These are phyloP conservation scores for Dimocarpus longan DNA, from an alignment of 345 rosid species.

Conservation along the genomic window DNA sequence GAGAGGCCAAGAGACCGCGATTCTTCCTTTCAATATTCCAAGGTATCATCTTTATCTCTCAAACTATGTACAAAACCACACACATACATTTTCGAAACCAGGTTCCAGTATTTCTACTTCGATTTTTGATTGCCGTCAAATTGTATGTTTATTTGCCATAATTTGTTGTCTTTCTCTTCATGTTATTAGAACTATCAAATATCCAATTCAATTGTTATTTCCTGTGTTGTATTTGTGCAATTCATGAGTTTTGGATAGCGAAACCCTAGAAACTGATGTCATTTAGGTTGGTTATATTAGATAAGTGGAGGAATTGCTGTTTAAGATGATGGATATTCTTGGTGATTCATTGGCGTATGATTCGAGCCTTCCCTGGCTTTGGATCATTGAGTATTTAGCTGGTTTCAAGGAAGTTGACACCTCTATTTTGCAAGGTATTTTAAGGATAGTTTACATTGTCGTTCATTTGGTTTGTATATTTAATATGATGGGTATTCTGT, in stretches of 20 bases:
- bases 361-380: constrained; percentile 45
- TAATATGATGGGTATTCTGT: not conserved
- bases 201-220: not conserved
- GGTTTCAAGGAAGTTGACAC: constrained; percentile 37
- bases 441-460: not conserved
- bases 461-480: not conserved
- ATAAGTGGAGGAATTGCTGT: not conserved
- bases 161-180: not conserved
- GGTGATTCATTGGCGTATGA: constrained; percentile 20
- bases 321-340: constrained; percentile 7
- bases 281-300: not conserved
- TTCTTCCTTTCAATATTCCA: not conserved
- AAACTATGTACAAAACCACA: too few relatives aligned
- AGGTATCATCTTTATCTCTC: not conserved
- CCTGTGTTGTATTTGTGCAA: not conserved
- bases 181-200: not conserved
- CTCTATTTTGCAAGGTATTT: constrained; percentile 36
- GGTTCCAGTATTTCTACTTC: not conserved
- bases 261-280: not conserved
- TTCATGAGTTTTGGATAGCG: not conserved
- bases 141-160: not conserved
- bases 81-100: not conserved
- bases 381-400: constrained; percentile 61
- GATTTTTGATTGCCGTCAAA: not conserved
- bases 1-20: not conserved